These are phyloP conservation scores for Tricholoma sp. DNA, from an alignment of 768 basidiomycete genomes.

Conservation along the genomic window DNA sequence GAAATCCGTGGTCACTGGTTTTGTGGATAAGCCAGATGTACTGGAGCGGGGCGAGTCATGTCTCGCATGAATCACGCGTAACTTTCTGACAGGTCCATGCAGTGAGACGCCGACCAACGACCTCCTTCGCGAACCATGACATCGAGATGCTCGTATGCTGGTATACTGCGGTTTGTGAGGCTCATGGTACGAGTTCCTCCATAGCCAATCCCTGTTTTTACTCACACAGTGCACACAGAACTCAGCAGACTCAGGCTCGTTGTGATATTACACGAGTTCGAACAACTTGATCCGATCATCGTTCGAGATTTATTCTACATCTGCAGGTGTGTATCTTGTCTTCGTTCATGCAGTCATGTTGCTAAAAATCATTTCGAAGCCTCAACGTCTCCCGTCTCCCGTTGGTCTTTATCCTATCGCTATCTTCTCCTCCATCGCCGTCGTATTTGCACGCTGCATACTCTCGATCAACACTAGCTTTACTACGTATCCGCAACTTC, in stretches of 20 bases:
- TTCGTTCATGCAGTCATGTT: not conserved
- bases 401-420: constrained; percentile 57
- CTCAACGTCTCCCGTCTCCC: constrained; percentile 49
- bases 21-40: constrained; percentile 35
- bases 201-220: not conserved
- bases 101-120: constrained; percentile 44
- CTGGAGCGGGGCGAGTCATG: constrained; percentile 17
- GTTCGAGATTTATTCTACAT: constrained; percentile 70
- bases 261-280: constrained; percentile 68
- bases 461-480: constrained; percentile 51
- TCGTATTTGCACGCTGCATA: constrained; percentile 59
- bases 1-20: constrained; percentile 49
- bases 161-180: constrained; percentile 40
- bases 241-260: constrained; percentile 38
- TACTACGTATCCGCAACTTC: constrained; percentile 50
- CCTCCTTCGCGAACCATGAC: constrained; percentile 57
- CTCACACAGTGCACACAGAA: constrained; percentile 1
- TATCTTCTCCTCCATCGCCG: constrained; percentile 51
- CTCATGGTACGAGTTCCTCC: constrained; percentile 27
- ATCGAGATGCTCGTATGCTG: constrained; percentile 56
- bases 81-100: not conserved
- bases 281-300: constrained; percentile 58
- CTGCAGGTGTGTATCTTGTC: constrained; percentile 47
- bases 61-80: not conserved
- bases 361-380: constrained; percentile 29